These are phyloP conservation scores for Morella rubra DNA, from an alignment of 306 rosid genomes.

Conservation along the genomic window DNA sequence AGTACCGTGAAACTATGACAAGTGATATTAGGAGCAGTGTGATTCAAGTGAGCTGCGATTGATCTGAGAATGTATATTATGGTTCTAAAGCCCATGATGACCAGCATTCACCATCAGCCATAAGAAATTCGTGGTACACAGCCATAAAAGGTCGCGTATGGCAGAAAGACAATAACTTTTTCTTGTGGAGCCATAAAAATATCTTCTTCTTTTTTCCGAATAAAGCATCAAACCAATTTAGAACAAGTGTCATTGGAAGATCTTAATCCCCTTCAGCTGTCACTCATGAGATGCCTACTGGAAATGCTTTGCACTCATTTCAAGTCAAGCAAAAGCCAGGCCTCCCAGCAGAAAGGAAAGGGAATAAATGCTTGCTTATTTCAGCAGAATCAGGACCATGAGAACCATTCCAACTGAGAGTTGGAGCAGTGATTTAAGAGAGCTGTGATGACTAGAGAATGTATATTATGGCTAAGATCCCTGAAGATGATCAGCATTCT, in stretches of 20 bases:
- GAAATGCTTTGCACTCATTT: slow-evolving; percentile 21
- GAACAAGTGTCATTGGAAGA: neutral
- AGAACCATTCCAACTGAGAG: neutral
- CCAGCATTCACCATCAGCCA: neutral
- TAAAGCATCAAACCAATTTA: neutral
- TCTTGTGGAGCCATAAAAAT: no score
- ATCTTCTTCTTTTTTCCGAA: neutral
- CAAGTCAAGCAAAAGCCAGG: slow-evolving; percentile 21
- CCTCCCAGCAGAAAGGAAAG: slow-evolving; percentile 14
- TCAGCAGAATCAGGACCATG: slow-evolving; percentile 3
- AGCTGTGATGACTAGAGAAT: neutral
- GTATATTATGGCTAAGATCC: neutral
- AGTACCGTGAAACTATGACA: neutral
- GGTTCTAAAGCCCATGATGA: neutral
- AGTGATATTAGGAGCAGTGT: neutral
- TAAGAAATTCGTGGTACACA: no score
- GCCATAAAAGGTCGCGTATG: neutral
- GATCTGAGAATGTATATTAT: neutral
- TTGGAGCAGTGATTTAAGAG: neutral
- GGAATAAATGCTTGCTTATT: slow-evolving; percentile 1
- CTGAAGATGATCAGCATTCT: slow-evolving; percentile 1
- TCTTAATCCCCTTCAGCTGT: no score
- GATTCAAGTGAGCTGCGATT: neutral
- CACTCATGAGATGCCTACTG: neutral
- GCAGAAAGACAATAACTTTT: neutral